These are phyloP conservation scores for Rhizoctonia solani DNA, from an alignment of 1,284 basidiomycete genomes.

Conservation along the genomic window DNA sequence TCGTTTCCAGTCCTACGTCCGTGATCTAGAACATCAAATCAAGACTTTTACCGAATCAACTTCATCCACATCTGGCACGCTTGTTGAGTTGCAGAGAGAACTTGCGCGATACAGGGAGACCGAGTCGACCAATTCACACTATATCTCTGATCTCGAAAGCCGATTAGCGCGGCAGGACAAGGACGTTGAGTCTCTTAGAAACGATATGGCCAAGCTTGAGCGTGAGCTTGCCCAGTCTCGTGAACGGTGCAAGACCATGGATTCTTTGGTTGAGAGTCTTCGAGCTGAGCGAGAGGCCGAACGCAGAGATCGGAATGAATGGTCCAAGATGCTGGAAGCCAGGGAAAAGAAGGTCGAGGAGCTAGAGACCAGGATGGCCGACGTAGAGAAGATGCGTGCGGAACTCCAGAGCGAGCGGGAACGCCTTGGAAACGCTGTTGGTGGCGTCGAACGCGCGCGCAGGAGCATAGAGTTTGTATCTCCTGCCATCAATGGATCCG, in stretches of 20 bases:
- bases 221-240: slow-evolving; percentile 66
- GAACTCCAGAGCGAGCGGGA: slow-evolving; percentile 66
- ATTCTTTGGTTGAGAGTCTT: slow-evolving; percentile 57
- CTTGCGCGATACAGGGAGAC: slow-evolving; percentile 75
- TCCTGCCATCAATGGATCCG: not conserved
- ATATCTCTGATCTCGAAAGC: slow-evolving; percentile 88
- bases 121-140: slow-evolving; percentile 71
- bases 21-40: slow-evolving; percentile 89
- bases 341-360: slow-evolving; percentile 74
- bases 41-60: slow-evolving; percentile 80
- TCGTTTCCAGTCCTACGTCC: slow-evolving; percentile 74
- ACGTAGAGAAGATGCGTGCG: slow-evolving; percentile 70
- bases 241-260: slow-evolving; percentile 54
- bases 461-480: slow-evolving; percentile 53
- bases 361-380: slow-evolving; percentile 74
- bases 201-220: slow-evolving; percentile 78
- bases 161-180: slow-evolving; percentile 81
- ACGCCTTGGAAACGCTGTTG: slow-evolving; percentile 66
- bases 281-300: slow-evolving; percentile 74
- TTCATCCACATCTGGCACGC: slow-evolving; percentile 71
- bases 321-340: slow-evolving; percentile 72
- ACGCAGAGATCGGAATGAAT: slow-evolving; percentile 78
- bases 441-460: slow-evolving; percentile 70
- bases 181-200: slow-evolving; percentile 66
- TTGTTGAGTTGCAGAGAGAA: slow-evolving; percentile 84